Evolutionary conservation across 2,329 filamentous ascomycete genomes (phyloP), one percentile per base, ranked within the genome.

Genomic region (Hymenoscyphus salicellus): DNA sequence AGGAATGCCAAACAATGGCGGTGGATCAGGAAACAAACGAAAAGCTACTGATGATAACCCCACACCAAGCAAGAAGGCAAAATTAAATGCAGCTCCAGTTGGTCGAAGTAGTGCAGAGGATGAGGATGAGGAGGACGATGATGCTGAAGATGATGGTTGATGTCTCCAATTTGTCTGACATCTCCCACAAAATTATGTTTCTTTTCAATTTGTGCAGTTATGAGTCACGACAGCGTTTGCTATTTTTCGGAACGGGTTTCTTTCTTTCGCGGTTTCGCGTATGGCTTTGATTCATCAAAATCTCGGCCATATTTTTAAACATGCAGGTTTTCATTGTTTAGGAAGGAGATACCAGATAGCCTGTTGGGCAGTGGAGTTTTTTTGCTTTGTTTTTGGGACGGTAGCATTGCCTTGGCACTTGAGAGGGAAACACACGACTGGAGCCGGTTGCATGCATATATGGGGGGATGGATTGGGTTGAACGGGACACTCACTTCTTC

Each of bases 11-110:
- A 79, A 62, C 60, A 72, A 33, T 68, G 66, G 71, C 38, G 63
- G 65, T 36, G 67, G 72, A 26, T 74, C 80, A 10, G 83, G 83
- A 63, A 81, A 80, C 38, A 89, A 89, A 78, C 82, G 86, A 71
- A 89, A 88, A 76, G 85, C 86, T 30, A 83, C 86, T 65, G 78
- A 79, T 33, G 78, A 78, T 62, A 78, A 78, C 17, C 76, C 75
- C 23, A 78, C 78, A 36, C 78, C 83, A 33, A 83, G 80, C 72
- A 89, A 89, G 76, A 83, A 83, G 74, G 67, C 76, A 6, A 84
- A 83, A 72, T 74, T 74, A 4, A 76, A 75, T 30, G 74, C 77
- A n/a, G 62, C 65, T 28, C 66, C 69, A 28, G 55, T 57, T 4
- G 58, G 63, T 14, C 20, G 65, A 10, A 66, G 63, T 58, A 68